Conservation (phyloP, 495 filamentous ascomycete species). For the Hyaloscypha variabilis region DNA sequence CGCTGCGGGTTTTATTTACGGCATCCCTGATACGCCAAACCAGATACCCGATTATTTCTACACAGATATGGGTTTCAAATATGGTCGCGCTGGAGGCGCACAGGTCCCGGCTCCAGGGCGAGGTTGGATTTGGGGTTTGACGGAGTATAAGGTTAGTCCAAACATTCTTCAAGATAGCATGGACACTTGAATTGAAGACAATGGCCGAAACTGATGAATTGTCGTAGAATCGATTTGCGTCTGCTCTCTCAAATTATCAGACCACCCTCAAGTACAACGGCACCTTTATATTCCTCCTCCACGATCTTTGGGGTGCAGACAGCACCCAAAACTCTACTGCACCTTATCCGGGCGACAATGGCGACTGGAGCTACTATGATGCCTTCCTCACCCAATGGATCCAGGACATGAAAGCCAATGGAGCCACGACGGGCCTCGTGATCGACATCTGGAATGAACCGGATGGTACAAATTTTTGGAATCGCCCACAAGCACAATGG, state of each 20-base stretch:
- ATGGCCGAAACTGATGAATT: no score
- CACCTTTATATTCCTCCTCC: slow-evolving; percentile 40
- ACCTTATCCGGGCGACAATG: slow-evolving; percentile 48
- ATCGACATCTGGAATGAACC: slow-evolving; percentile 50
- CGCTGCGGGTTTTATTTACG: slow-evolving; percentile 40
- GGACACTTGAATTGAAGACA: no score
- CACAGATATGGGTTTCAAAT: slow-evolving; percentile 38
- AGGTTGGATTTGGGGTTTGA: slow-evolving; percentile 39
- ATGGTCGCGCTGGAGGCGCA: slow-evolving; percentile 39
- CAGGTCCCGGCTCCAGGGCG: slow-evolving; percentile 34
- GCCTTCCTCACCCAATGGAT: slow-evolving; percentile 35
- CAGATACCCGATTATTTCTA: slow-evolving; percentile 36
- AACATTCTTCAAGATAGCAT: not conserved
- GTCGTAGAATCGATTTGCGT: slow-evolving; percentile 40
- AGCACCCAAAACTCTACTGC: slow-evolving; percentile 30
- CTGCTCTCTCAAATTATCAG: slow-evolving; percentile 41
- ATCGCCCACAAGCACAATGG: slow-evolving; percentile 34
- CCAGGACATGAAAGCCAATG: slow-evolving; percentile 35
- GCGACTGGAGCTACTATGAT: slow-evolving; percentile 41
- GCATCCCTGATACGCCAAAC: slow-evolving; percentile 35
- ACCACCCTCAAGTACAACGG: slow-evolving; percentile 37
- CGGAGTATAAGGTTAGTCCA: slow-evolving; percentile 29
- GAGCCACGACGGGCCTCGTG: slow-evolving; percentile 35
- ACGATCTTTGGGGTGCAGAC: slow-evolving; percentile 46
- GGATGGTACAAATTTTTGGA: slow-evolving; percentile 39